Percentiles rank a stretch among this genome's conserved stretches.
Evolutionary conservation across 108 stramenopile genomes (phyloP).

Genomic region (Cyclotella sp.): DNA sequence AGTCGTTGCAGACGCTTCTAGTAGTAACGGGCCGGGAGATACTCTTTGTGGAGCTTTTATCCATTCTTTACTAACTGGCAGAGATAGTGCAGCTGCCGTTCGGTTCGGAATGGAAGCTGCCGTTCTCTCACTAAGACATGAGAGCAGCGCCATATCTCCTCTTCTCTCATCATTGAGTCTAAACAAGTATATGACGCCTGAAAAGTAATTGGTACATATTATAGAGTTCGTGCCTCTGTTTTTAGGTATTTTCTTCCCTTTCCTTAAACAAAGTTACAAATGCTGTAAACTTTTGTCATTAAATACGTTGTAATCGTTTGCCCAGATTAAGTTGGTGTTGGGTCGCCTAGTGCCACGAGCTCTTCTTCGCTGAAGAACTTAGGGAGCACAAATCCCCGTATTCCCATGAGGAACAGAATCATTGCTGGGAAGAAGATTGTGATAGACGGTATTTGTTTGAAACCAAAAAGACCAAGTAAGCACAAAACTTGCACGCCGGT

Average conservation of each 20-base stretch:
- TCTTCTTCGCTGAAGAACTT: slow-evolving; percentile 83
- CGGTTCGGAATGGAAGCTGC: slow-evolving; percentile 64
- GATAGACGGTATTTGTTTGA: slow-evolving; percentile 89
- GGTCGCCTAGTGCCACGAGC: slow-evolving; percentile 77
- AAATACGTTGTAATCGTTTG: background rate
- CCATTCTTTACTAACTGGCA: slow-evolving; percentile 58
- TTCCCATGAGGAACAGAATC: slow-evolving; percentile 90
- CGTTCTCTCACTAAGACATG: slow-evolving; percentile 52
- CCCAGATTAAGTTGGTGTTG: slow-evolving; percentile 45
- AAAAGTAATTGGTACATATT: background rate
- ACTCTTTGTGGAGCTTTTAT: slow-evolving; percentile 70
- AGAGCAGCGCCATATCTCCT: slow-evolving; percentile 61
- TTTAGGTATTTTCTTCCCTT: too few species aligned
- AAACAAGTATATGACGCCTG: background rate
- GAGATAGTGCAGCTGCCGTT: slow-evolving; percentile 42
- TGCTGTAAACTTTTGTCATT: background rate
- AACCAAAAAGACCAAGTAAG: slow-evolving; percentile 84
- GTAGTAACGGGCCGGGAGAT: slow-evolving; percentile 76
- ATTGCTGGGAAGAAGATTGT: slow-evolving; percentile 96
- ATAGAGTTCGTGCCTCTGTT: too few species aligned
- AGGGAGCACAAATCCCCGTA: slow-evolving; percentile 80
- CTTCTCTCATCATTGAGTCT: slow-evolving; percentile 16
- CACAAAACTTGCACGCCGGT: slow-evolving; percentile 73
- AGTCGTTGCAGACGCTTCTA: slow-evolving; percentile 29
- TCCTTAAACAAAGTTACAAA: background rate